phyloP scores from a whole-genome alignment of 164 flowering plant genomes.

The Dillenia suffruticosa region DNA sequence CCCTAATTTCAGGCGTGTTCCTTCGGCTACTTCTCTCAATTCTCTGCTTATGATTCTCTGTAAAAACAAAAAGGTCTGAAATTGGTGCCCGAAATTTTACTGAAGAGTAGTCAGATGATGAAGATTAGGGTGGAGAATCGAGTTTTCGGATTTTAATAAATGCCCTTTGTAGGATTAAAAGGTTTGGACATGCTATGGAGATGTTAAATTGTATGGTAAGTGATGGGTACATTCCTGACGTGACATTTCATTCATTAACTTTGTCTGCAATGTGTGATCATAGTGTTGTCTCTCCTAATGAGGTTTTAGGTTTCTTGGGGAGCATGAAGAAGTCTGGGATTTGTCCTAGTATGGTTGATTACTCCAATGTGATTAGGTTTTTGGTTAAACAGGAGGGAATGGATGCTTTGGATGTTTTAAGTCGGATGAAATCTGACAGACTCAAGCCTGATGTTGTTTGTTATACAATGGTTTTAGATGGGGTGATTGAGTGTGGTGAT shows the following conservation, averaged over 20 bases:
- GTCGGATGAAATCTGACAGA: conserved; percentile 56
- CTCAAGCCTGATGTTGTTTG: conserved; percentile 55
- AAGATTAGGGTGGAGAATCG: conserved; percentile 57
- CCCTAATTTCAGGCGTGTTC: conserved; percentile 67
- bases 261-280: conserved; percentile 40
- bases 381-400: conserved; percentile 38
- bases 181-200: conserved; percentile 45
- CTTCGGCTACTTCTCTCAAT: conserved; percentile 54
- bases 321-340: conserved; percentile 47
- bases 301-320: conserved; percentile 41
- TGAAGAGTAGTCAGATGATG: conserved; percentile 37
- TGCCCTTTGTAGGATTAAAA: conserved; percentile 57
- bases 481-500: conserved; percentile 32
- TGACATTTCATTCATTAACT: conserved; percentile 34
- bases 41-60: conserved; percentile 48
- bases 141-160: conserved; percentile 41
- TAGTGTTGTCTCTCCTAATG: conserved; percentile 15
- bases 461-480: conserved; percentile 56
- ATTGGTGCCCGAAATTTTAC: conserved; percentile 43
- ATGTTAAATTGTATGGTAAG: conserved; percentile 37
- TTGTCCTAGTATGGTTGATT: conserved; percentile 36
- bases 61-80: conserved; percentile 24
- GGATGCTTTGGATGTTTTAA: conserved; percentile 49
- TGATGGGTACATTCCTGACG: conserved; percentile 48
- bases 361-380: conserved; percentile 42